phyloP scores from a whole-genome alignment of 2,329 filamentous ascomycete species.

The Trichoderma sp. region DNA sequence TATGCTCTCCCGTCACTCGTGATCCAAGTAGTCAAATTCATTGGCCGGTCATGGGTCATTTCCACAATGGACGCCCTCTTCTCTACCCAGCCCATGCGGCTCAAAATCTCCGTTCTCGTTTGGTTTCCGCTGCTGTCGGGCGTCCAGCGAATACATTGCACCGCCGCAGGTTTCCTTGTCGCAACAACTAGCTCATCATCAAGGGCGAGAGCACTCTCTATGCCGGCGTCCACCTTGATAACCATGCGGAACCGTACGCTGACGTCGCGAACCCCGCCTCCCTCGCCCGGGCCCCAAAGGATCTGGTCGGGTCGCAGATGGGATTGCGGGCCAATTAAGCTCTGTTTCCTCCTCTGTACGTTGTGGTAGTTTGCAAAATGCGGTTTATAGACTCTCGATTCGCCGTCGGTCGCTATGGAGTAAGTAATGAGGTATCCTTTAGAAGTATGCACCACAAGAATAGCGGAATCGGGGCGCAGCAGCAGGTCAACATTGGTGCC shows the following conservation, averaged over 20 bases:
- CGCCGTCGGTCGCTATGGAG: constrained; percentile 79
- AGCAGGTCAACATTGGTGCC: constrained; percentile 82
- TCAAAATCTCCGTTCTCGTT: constrained; percentile 86
- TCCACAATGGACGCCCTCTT: constrained; percentile 74
- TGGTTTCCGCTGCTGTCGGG: constrained; percentile 79
- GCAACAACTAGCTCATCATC: constrained; percentile 93
- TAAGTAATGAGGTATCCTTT: constrained; percentile 92
- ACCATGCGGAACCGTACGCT: constrained; percentile 95
- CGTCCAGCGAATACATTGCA: constrained; percentile 95
- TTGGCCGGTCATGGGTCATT: constrained; percentile 92
- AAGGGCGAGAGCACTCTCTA: constrained; percentile 79
- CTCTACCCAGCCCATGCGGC: constrained; percentile 80
- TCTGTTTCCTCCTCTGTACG: constrained; percentile 60
- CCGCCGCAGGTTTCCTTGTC: constrained; percentile 85
- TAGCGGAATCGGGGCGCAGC: constrained; percentile 85
- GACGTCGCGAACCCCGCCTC: constrained; percentile 77
- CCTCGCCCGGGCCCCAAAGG: constrained; percentile 76
- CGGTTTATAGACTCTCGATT: constrained; percentile 80
- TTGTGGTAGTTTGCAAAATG: constrained; percentile 69
- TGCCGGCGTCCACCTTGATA: constrained; percentile 95
- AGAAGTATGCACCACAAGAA: constrained; percentile 85
- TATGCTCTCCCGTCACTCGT: constrained; percentile 85
- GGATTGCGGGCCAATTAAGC: constrained; percentile 56
- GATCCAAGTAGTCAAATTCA: constrained; percentile 94
- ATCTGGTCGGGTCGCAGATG: constrained; percentile 59